Conservation (phyloP, 371 early-diverging fungal species). For the Haplosporangium sp. region DNA sequence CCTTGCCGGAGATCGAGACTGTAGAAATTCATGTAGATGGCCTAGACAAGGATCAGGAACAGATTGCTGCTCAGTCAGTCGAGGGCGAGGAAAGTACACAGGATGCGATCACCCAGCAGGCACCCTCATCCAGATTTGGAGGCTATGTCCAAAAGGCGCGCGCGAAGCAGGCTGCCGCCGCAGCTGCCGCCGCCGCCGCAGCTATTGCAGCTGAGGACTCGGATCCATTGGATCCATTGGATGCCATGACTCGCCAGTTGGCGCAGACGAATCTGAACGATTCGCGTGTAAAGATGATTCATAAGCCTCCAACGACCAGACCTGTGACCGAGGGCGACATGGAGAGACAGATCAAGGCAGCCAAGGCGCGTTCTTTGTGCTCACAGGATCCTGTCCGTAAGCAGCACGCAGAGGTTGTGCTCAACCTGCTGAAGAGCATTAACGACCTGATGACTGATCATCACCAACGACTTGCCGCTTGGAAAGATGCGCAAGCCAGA, state of each 20-base stretch:
- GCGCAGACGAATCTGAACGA: conserved; percentile 32
- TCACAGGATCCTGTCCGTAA: conserved; percentile 44
- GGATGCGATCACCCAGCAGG: background rate
- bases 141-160: conserved; percentile 35
- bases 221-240: conserved; percentile 47
- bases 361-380: conserved; percentile 45
- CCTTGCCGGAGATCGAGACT: conserved; percentile 27
- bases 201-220: conserved; percentile 3
- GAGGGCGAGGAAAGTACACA: conserved; percentile 1
- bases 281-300: conserved; percentile 1
- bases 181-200: conserved; percentile 35
- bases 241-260: conserved; percentile 49
- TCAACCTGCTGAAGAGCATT: conserved; percentile 48
- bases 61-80: background rate
- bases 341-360: conserved; percentile 43
- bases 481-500: conserved; percentile 11
- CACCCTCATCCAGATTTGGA: conserved; percentile 26
- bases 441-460: conserved; percentile 40
- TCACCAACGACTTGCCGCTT: conserved; percentile 30
- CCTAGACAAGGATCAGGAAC: conserved; percentile 10
- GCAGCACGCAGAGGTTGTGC: conserved; percentile 49
- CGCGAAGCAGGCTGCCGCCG: conserved; percentile 46
- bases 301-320: conserved; percentile 23
- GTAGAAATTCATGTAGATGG: conserved; percentile 1
- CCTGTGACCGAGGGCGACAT: conserved; percentile 37